Evolutionary conservation across 139 green algal species (phyloP).

Genomic region (Chlamydomonas applanata): DNA sequence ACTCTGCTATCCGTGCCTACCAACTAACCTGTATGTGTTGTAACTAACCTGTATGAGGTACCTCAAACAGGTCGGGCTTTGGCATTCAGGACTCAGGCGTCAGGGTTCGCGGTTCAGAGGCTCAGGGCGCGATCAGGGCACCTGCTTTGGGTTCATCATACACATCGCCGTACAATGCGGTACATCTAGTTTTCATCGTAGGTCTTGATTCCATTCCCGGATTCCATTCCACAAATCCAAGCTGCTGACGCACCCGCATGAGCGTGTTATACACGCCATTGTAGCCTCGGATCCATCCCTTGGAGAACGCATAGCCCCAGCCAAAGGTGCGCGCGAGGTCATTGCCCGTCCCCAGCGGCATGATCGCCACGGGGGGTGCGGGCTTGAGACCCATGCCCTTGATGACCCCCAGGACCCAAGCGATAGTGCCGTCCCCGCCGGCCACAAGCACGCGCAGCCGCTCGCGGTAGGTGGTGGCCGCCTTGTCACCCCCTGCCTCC

Average conservation of each 20-base stretch:
- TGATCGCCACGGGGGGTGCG: slow-evolving; percentile 69
- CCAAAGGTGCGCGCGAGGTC: slow-evolving; percentile 74
- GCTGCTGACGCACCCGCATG: slow-evolving; percentile 39
- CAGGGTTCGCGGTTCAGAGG: too few species aligned
- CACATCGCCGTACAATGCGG: too few species aligned
- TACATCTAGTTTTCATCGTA: too few species aligned
- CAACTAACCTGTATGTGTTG: too few species aligned
- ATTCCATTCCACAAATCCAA: too few species aligned
- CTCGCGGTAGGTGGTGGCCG: slow-evolving; percentile 43
- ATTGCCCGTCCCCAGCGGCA: slow-evolving; percentile 84
- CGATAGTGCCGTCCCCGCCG: slow-evolving; percentile 63
- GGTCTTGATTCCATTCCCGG: too few species aligned
- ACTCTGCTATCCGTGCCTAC: too few species aligned
- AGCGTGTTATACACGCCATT: slow-evolving; percentile 67
- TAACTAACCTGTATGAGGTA: too few species aligned
- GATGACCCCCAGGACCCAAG: slow-evolving; percentile 72
- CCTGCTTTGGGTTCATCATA: too few species aligned
- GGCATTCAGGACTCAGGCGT: too few species aligned
- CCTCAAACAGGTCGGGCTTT: too few species aligned
- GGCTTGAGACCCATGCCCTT: slow-evolving; percentile 62
- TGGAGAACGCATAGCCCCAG: slow-evolving; percentile 71
- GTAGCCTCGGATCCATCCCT: slow-evolving; percentile 52
- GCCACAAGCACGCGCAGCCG: slow-evolving; percentile 74
- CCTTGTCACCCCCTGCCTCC: slow-evolving; percentile 34
- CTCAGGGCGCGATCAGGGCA: too few species aligned